phyloP scores from a whole-genome alignment of 495 filamentous ascomycete genomes.

The Pseudomonodictys pantanalensis region DNA sequence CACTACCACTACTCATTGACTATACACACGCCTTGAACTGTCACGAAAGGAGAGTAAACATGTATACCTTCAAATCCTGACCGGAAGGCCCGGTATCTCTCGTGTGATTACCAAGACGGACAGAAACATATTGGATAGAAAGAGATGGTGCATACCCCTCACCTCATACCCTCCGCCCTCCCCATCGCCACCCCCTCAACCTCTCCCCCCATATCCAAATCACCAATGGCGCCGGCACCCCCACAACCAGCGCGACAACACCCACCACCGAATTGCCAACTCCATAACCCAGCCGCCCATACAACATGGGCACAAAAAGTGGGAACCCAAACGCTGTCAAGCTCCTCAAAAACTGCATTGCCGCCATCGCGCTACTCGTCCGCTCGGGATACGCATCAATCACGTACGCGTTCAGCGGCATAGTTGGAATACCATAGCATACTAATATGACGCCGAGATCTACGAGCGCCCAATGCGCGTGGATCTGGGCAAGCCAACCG shows the following conservation, averaged over 20 bases:
- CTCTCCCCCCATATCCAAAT: slow-evolving; percentile 4
- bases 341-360: slow-evolving; percentile 35
- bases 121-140: too few relatives aligned
- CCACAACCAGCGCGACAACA: background rate
- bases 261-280: slow-evolving; percentile 28
- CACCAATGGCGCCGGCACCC: slow-evolving; percentile 12
- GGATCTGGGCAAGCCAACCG: slow-evolving; percentile 42
- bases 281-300: slow-evolving; percentile 20
- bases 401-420: slow-evolving; percentile 40
- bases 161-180: too few relatives aligned
- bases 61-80: too few relatives aligned
- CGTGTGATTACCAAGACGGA: too few relatives aligned
- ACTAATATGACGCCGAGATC: slow-evolving; percentile 39
- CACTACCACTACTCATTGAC: too few relatives aligned
- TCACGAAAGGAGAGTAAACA: too few relatives aligned
- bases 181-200: too few relatives aligned
- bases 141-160: too few relatives aligned
- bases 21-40: too few relatives aligned
- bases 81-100: too few relatives aligned
- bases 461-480: slow-evolving; percentile 42
- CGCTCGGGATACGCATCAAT: slow-evolving; percentile 41
- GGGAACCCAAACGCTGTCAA: slow-evolving; percentile 26
- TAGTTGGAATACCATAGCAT: slow-evolving; percentile 34
- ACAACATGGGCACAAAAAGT: slow-evolving; percentile 23
- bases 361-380: slow-evolving; percentile 38